Evolutionary conservation across 345 rosid species (phyloP), one percentile per base, ranked within the genome.

Genomic region (Aquilaria yunnanensis): DNA sequence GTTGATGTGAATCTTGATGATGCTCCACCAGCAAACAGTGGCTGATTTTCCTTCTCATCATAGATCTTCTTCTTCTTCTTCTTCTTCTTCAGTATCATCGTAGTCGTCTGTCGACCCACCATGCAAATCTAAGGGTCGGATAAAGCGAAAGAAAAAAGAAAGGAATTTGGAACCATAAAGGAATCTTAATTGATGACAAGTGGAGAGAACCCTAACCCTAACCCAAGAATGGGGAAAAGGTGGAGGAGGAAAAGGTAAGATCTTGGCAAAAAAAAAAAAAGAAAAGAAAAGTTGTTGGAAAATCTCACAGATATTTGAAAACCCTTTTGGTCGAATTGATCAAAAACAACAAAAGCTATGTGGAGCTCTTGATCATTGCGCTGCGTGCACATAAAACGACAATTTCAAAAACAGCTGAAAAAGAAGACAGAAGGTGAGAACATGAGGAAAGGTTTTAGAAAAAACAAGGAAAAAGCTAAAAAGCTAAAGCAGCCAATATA

Each of bases 1-100:
- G n/a, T 11, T 23, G 68, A 61, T 87, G 89, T 85, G 96, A 89
- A 89, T 87, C 96, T 89, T 89, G 88, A 85, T 83, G 89, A 76
- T 90, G 94, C 94, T 83, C 81, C 94, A 80, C 53, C 85, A 3
- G 92, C 84, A 75, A 87, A 74, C 83, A 87, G 74, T 70, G 90
- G 66, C 94, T 85, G 85, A 48, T 54, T 43, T 61, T 45, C 49
- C 43, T 37, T 66, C 50, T 69, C 41, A 14, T 33, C 23, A 23
- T 59, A 63, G 73, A 62, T 69, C 75, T 67, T 43, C 50, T 23
- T 23, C 23, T 23, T 23, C 23, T 16, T n/a, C n/a, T n/a, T 16
- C 8, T n/a, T 23, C 8, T 51, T 34, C 63, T n/a, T 32, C 69
- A 14, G 54, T 66, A 11, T 33, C 51, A 12, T 34, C 53, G 9